A percentile compares a stretch with the other conserved stretches of the same genome.
Conservation (phyloP, 768 basidiomycete genomes). For the Termitomyces sp. region DNA sequence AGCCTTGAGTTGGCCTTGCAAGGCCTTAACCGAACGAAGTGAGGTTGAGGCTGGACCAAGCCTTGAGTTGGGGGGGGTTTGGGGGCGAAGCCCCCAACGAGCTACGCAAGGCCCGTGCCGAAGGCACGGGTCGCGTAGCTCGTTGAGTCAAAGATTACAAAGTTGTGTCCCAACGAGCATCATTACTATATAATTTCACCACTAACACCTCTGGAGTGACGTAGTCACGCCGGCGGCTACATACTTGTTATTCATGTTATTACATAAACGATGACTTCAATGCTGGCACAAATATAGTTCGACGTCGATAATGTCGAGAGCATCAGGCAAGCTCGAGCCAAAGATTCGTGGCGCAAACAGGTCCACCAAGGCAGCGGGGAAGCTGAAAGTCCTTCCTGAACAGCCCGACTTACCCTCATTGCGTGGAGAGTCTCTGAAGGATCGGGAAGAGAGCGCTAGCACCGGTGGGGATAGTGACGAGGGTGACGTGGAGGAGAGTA, state of each 20-base stretch:
- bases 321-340: slow-evolving; percentile 27
- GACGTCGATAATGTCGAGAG: slow-evolving; percentile 13
- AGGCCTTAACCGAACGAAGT: too few species aligned
- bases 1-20: too few species aligned
- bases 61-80: too few species aligned
- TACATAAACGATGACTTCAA: slow-evolving; percentile 3
- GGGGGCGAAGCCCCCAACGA: too few species aligned
- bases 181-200: too few species aligned
- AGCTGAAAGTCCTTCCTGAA: slow-evolving; percentile 85
- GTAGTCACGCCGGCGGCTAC: too few species aligned
- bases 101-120: too few species aligned
- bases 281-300: neutral
- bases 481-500: slow-evolving; percentile 58
- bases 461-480: slow-evolving; percentile 65
- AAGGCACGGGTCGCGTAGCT: too few species aligned
- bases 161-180: too few species aligned
- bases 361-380: slow-evolving; percentile 77
- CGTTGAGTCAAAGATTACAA: too few species aligned
- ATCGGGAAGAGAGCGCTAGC: slow-evolving; percentile 38
- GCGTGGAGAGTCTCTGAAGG: slow-evolving; percentile 24
- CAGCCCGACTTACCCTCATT: slow-evolving; percentile 52
- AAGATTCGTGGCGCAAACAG: slow-evolving; percentile 71
- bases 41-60: too few species aligned
- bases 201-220: too few species aligned
- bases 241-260: neutral